Evolutionary conservation across 2,329 filamentous ascomycete species (phyloP).

Genomic region (Penicillium sp.): DNA sequence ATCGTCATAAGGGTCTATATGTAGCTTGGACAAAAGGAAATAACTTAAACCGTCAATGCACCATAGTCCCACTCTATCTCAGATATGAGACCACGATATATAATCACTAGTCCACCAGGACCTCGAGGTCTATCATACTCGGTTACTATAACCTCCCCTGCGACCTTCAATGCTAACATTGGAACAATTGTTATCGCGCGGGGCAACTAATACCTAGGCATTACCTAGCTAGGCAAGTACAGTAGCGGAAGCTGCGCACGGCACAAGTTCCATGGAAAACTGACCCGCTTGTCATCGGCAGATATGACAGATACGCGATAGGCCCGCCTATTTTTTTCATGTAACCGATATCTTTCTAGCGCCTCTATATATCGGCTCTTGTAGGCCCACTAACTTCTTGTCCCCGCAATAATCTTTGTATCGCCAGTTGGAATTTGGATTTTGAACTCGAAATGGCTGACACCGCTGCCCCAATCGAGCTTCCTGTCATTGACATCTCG

Average conservation of each 20-base stretch:
- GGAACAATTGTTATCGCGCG: too few species aligned
- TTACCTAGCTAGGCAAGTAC: too few species aligned
- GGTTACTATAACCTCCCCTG: neutral
- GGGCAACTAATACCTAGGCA: too few species aligned
- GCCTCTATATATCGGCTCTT: constrained; percentile 8
- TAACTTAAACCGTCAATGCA: neutral
- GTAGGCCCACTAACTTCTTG: neutral
- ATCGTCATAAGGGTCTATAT: neutral
- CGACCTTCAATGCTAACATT: neutral
- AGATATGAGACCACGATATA: neutral
- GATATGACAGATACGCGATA: constrained; percentile 19
- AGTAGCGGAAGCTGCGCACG: neutral
- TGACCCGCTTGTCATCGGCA: neutral
- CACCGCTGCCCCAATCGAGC: constrained; percentile 42
- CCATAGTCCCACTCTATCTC: neutral
- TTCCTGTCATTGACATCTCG: constrained; percentile 83
- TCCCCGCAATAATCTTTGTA: neutral
- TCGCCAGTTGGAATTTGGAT: neutral
- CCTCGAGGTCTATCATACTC: neutral
- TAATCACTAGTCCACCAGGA: neutral
- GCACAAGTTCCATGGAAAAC: neutral
- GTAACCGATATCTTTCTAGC: constrained; percentile 6
- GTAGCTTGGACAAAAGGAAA: neutral
- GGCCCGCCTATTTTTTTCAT: constrained; percentile 7
- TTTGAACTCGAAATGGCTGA: constrained; percentile 23